Evolutionary conservation across 805 yeast species (phyloP).

Genomic region (Suhomyces kilbournensis): DNA sequence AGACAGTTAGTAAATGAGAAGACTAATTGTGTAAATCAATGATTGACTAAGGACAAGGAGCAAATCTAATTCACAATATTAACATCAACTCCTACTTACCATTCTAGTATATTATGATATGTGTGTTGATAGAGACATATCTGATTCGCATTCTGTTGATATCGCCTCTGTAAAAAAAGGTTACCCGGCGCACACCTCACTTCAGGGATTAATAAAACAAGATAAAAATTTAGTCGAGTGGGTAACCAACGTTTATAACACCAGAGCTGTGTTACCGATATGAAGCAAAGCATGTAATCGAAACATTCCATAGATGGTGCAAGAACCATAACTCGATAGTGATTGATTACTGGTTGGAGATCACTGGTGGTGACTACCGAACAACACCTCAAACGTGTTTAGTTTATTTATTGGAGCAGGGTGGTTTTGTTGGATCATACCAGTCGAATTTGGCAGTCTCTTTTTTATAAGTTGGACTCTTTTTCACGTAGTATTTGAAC

Average conservation of each 20-base stretch:
- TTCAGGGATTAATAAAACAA: background rate
- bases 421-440: background rate
- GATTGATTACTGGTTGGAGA: background rate
- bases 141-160: background rate
- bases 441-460: background rate
- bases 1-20: background rate
- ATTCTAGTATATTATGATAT: background rate
- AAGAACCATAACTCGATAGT: background rate
- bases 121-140: background rate
- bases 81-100: background rate
- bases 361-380: background rate
- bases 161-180: background rate
- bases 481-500: background rate
- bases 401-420: background rate
- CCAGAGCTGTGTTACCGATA: background rate
- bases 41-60: background rate
- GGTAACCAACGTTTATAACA: background rate
- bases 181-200: background rate
- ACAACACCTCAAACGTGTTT: background rate
- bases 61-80: background rate
- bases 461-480: background rate
- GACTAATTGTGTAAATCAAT: background rate
- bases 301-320: background rate
- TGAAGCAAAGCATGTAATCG: background rate
- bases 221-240: background rate